Evolutionary conservation across 2,329 filamentous ascomycete species (phyloP).

Genomic region (Thielaviopsis populi): DNA sequence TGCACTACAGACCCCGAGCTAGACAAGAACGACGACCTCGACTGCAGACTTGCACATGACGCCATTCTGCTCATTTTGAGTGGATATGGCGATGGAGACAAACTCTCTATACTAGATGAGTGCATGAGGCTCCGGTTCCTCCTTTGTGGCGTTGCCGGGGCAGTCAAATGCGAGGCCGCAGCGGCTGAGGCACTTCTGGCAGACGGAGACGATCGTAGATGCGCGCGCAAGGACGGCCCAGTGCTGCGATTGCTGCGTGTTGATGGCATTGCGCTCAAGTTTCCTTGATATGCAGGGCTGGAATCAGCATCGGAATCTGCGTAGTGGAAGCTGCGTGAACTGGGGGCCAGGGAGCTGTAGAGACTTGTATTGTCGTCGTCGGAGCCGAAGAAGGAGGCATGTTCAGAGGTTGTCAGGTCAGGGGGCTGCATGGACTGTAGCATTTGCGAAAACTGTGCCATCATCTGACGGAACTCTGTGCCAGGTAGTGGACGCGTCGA

Average conservation of each 20-base stretch:
- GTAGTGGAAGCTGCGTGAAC: constrained; percentile 11
- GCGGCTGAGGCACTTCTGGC: neutral
- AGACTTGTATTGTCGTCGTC: constrained; percentile 10
- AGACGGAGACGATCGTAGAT: neutral
- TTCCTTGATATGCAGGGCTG: neutral
- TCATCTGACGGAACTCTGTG: constrained; percentile 57
- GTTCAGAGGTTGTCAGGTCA: constrained; percentile 28
- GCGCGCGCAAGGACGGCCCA: neutral
- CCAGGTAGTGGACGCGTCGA: constrained; percentile 55
- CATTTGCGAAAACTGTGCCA: constrained; percentile 71
- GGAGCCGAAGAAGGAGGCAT: neutral
- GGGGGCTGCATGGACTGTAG: constrained; percentile 59
- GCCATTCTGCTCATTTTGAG: neutral
- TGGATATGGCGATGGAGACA: neutral
- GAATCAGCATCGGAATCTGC: constrained; percentile 5
- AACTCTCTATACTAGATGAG: constrained; percentile 7
- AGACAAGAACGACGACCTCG: constrained; percentile 4
- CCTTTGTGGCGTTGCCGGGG: neutral
- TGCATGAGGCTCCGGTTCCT: neutral
- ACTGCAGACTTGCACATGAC: constrained; percentile 5
- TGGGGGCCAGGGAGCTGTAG: neutral
- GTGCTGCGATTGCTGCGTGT: constrained; percentile 3
- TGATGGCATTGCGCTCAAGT: constrained; percentile 3
- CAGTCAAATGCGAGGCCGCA: constrained; percentile 2
- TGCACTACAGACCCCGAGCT: constrained; percentile 9